These are phyloP conservation scores for Handroanthus guayacan DNA, from an alignment of 257 asterid genomes.

Conservation along the genomic window DNA sequence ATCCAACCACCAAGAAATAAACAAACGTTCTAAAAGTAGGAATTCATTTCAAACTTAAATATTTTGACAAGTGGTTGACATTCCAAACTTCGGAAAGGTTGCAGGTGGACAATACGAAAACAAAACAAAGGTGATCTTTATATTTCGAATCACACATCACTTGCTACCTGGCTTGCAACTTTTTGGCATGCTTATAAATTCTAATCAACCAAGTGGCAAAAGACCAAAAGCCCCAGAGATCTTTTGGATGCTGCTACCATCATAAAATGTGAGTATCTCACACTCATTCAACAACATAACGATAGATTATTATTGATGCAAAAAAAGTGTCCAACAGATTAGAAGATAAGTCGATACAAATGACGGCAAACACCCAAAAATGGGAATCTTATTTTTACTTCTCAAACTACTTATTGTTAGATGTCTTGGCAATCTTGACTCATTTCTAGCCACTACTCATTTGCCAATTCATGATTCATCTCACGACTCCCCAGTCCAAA, in stretches of 20 bases:
- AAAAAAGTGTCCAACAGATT: neutral
- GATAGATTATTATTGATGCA: neutral
- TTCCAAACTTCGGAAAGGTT: neutral
- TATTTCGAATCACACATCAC: neutral
- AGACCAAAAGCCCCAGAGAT: neutral
- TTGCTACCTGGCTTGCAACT: neutral
- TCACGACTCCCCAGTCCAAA: slow-evolving; percentile 6
- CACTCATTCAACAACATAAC: neutral
- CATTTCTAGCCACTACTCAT: neutral
- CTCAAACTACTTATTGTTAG: neutral
- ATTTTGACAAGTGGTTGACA: neutral
- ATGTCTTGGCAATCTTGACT: neutral
- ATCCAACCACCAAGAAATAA: neutral
- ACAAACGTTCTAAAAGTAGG: neutral
- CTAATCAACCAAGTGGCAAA: neutral
- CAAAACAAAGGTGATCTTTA: neutral
- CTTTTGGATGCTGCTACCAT: neutral
- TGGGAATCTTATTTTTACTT: neutral
- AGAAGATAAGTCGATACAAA: slow-evolving; percentile 2
- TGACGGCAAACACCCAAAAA: slow-evolving; percentile 3
- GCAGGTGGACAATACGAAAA: neutral
- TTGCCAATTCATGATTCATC: slow-evolving; percentile 5
- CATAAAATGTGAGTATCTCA: neutral
- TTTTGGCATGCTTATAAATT: neutral
- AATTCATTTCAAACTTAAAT: neutral